phyloP scores from a whole-genome alignment of 202 grass and related monocot species.

The Thinopyrum obtusiflorum region DNA sequence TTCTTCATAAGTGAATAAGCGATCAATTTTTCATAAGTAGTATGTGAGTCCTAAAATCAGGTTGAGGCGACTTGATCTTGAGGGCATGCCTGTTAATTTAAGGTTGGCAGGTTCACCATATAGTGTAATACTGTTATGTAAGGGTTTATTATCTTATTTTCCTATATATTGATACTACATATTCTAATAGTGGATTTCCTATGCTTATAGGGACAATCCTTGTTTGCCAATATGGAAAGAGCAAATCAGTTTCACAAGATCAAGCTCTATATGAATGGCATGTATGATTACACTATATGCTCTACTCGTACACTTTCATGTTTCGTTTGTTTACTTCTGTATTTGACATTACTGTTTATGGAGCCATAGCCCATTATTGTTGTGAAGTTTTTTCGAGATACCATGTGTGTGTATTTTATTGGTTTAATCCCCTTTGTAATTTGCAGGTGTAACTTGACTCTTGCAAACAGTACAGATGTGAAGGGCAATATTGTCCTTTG shows the following conservation, averaged over 20 bases:
- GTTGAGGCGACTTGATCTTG: neutral
- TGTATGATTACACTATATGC: neutral
- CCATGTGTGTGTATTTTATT: neutral
- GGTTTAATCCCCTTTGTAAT: neutral
- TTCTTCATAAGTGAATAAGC: neutral
- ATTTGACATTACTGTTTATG: neutral
- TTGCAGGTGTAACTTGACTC: constrained; percentile 25
- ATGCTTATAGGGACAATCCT: constrained; percentile 10
- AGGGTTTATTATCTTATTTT: neutral
- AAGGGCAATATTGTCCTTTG: constrained; percentile 10
- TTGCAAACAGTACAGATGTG: constrained; percentile 12
- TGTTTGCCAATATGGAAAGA: neutral
- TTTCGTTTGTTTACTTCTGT: constrained; percentile 1
- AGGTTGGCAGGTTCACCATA: neutral
- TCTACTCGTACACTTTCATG: neutral
- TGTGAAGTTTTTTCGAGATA: neutral
- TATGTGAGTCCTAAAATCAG: neutral
- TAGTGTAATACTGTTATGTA: neutral
- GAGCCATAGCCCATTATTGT: neutral
- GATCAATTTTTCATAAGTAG: neutral
- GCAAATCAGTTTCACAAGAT: constrained; percentile 18
- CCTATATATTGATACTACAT: neutral
- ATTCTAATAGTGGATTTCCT: neutral
- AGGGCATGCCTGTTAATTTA: neutral
- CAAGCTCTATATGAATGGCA: neutral